A percentile compares a stretch with the other conserved stretches of the same genome.
Evolutionary conservation across 352 stramenopile genomes (phyloP).

Genomic region (Phytopythium delawarense): DNA sequence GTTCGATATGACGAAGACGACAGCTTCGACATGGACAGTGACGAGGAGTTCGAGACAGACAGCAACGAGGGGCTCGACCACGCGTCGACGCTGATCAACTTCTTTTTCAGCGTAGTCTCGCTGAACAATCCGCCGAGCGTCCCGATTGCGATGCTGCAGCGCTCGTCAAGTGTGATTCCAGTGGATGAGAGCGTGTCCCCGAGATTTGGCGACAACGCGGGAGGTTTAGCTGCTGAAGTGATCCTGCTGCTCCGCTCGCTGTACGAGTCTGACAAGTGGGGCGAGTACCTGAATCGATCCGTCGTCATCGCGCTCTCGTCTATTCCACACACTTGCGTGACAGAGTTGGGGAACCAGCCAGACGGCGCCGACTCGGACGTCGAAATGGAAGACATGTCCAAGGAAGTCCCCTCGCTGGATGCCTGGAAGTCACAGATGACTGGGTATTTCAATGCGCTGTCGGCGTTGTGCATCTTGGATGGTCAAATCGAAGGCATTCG

Average conservation of each 20-base stretch:
- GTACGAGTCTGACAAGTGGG: slow-evolving; percentile 76
- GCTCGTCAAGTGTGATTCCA: slow-evolving; percentile 11
- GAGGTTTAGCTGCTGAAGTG: slow-evolving; percentile 64
- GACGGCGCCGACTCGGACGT: slow-evolving; percentile 58
- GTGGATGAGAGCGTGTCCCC: background rate
- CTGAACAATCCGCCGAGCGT: slow-evolving; percentile 68
- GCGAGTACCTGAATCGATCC: slow-evolving; percentile 54
- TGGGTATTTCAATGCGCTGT: slow-evolving; percentile 61
- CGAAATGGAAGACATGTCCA: slow-evolving; percentile 81
- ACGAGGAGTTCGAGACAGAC: slow-evolving; percentile 73
- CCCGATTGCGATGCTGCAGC: slow-evolving; percentile 47
- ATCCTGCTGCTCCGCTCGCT: slow-evolving; percentile 78
- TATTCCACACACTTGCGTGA: slow-evolving; percentile 43
- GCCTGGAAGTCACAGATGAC: slow-evolving; percentile 46
- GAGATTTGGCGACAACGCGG: slow-evolving; percentile 30
- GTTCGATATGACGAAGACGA: slow-evolving; percentile 65
- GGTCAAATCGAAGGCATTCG: slow-evolving; percentile 82
- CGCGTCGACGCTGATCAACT: slow-evolving; percentile 63
- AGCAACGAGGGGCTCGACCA: slow-evolving; percentile 44
- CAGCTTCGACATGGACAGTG: slow-evolving; percentile 77
- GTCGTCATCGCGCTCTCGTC: slow-evolving; percentile 48
- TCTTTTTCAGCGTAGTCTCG: slow-evolving; percentile 74
- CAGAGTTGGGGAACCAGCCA: slow-evolving; percentile 15
- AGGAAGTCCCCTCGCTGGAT: slow-evolving; percentile 48
- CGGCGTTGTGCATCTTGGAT: slow-evolving; percentile 76